Percentiles rank a stretch among this genome's conserved stretches.
These are phyloP conservation scores for Cystobasidium slooffiae DNA, from an alignment of 1,284 basidiomycete species.

Conservation along the genomic window DNA sequence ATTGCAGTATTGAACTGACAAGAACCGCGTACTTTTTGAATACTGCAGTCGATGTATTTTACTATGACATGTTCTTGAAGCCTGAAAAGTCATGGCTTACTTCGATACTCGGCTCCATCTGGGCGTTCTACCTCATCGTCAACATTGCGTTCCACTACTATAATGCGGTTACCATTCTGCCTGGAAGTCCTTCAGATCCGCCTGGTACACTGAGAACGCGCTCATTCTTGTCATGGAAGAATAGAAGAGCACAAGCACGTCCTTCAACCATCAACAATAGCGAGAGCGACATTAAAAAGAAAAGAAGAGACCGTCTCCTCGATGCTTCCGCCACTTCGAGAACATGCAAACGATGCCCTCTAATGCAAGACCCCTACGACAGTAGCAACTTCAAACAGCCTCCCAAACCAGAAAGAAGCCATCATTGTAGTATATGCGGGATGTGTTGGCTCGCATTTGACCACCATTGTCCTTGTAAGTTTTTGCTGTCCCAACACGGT, in stretches of 20 bases:
- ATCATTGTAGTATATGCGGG: constrained; percentile 93
- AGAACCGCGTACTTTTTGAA: not conserved
- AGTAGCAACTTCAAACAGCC: constrained; percentile 60
- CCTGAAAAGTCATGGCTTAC: constrained; percentile 47
- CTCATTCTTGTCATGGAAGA: constrained; percentile 29
- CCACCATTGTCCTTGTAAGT: constrained; percentile 65
- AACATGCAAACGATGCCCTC: constrained; percentile 55
- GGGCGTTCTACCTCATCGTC: constrained; percentile 47
- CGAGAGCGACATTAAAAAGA: constrained; percentile 16
- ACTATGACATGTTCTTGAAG: constrained; percentile 44
- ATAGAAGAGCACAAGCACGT: constrained; percentile 10
- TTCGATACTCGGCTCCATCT: constrained; percentile 44
- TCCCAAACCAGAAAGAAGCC: constrained; percentile 83
- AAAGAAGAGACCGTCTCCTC: not conserved
- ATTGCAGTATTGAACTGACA: constrained; percentile 20
- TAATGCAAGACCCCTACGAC: constrained; percentile 59
- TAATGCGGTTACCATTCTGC: constrained; percentile 47
- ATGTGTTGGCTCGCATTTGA: constrained; percentile 91
- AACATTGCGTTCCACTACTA: constrained; percentile 53
- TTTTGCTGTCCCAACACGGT: not conserved
- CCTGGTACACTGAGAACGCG: constrained; percentile 26
- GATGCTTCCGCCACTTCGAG: constrained; percentile 26
- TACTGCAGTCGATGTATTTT: constrained; percentile 44
- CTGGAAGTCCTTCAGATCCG: constrained; percentile 44
- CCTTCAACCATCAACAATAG: not conserved